Conservation (phyloP, 1,284 basidiomycete species). For the Inonotus hispidus region DNA sequence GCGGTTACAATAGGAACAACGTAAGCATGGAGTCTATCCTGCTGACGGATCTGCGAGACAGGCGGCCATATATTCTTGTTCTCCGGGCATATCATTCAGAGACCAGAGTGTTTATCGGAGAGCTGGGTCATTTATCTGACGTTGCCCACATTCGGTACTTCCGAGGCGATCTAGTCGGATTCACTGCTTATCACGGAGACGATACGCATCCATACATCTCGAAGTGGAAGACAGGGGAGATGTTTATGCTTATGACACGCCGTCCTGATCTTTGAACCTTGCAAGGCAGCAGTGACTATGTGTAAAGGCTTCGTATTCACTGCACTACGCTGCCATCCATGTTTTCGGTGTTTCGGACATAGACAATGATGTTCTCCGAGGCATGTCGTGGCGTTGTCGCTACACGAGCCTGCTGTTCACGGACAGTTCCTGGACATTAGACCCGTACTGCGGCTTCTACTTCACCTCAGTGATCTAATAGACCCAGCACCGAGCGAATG, state of each 20-base stretch:
- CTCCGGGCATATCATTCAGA: background rate
- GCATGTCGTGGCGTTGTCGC: background rate
- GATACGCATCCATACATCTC: slow-evolving; percentile 5
- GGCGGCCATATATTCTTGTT: background rate
- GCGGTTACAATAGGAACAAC: slow-evolving; percentile 2
- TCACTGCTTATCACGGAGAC: slow-evolving; percentile 1
- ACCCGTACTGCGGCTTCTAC: no score
- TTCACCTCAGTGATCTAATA: no score
- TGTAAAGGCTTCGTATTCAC: background rate
- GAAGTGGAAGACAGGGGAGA: background rate
- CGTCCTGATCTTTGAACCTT: background rate
- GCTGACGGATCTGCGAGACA: no score
- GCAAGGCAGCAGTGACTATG: background rate
- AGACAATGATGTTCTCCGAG: no score
- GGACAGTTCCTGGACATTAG: background rate
- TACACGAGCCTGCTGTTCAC: background rate
- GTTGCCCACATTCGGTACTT: background rate
- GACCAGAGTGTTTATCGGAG: background rate
- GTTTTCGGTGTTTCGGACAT: no score
- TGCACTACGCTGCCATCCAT: background rate
- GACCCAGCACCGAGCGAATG: no score
- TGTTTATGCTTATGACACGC: background rate
- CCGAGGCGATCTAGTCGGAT: background rate
- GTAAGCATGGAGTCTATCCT: background rate
- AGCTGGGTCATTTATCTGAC: background rate